Percentiles rank a stretch among this genome's conserved stretches.
These are phyloP conservation scores for Athelia sp. DNA, from an alignment of 1,284 basidiomycete genomes.

Conservation along the genomic window DNA sequence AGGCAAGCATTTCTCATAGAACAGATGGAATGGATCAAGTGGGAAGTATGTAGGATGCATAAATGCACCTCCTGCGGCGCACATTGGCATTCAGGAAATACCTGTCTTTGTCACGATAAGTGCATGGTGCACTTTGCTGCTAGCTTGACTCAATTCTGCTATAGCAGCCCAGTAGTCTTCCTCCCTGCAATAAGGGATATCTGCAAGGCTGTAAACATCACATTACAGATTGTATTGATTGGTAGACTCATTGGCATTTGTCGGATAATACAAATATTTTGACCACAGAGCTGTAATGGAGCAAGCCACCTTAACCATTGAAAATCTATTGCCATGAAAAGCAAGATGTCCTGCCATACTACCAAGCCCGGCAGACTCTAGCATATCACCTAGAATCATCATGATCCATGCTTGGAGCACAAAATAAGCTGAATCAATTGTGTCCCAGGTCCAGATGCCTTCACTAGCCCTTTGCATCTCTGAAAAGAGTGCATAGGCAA, in stretches of 20 bases:
- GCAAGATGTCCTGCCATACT: slow-evolving; percentile 6
- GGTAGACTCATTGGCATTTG: background rate
- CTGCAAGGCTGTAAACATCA: background rate
- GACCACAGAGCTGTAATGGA: background rate
- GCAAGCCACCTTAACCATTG: slow-evolving; percentile 2
- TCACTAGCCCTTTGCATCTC: slow-evolving; percentile 1
- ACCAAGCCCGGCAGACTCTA: background rate
- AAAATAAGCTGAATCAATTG: background rate
- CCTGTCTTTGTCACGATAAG: slow-evolving; percentile 1
- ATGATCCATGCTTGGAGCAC: background rate
- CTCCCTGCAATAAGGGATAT: background rate
- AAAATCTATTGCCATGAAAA: slow-evolving; percentile 2
- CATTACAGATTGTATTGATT: background rate
- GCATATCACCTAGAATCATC: background rate
- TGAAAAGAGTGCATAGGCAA: background rate
- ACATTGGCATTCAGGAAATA: slow-evolving; percentile 4
- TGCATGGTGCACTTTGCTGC: background rate
- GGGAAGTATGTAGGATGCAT: slow-evolving; percentile 7
- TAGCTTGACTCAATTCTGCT: background rate
- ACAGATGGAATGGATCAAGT: slow-evolving; percentile 8
- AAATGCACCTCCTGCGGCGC: slow-evolving; percentile 8
- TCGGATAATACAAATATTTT: slow-evolving; percentile 2
- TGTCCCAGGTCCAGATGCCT: slow-evolving; percentile 1
- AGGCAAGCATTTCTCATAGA: slow-evolving; percentile 6
- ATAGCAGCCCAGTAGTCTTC: background rate